A percentile compares a stretch with the other conserved stretches of the same genome.
These are phyloP conservation scores for Alternaria viburni DNA, from an alignment of 2,329 filamentous ascomycete species.

Conservation along the genomic window DNA sequence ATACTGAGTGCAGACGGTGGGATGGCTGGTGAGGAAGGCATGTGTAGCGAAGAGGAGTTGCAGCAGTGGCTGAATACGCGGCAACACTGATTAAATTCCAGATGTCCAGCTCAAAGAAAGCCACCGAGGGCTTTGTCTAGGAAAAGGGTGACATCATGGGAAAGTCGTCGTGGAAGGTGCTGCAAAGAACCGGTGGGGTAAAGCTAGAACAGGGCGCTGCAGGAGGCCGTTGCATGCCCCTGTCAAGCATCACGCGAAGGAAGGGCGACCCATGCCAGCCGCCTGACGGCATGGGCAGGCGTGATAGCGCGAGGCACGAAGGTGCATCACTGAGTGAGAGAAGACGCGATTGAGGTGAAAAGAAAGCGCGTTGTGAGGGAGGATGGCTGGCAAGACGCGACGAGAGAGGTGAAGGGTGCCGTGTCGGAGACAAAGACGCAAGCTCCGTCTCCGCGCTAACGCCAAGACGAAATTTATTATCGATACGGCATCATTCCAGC, in stretches of 20 bases:
- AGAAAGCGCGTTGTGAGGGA: background rate
- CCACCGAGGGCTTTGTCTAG: background rate
- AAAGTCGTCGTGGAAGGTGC: background rate
- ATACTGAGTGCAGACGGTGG: background rate
- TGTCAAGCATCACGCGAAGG: background rate
- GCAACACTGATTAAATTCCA: background rate
- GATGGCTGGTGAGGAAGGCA: background rate
- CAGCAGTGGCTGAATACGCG: background rate
- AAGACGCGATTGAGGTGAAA: background rate
- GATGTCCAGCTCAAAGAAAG: background rate
- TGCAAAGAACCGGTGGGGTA: slow-evolving; percentile 3
- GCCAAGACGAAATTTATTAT: slow-evolving; percentile 29
- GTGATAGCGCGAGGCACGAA: background rate
- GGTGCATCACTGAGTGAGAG: background rate
- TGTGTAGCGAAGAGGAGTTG: background rate
- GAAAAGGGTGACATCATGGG: background rate
- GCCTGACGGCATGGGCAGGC: background rate
- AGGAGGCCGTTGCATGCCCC: background rate
- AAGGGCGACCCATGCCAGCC: background rate
- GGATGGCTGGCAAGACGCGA: background rate
- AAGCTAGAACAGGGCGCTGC: background rate
- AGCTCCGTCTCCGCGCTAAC: slow-evolving; percentile 15
- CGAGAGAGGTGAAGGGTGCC: background rate
- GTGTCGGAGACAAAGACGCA: slow-evolving; percentile 8
- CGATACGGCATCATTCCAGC: slow-evolving; percentile 6